Evolutionary conservation across 495 filamentous ascomycete species (phyloP).

Genomic region (Trichoderma gamsii): DNA sequence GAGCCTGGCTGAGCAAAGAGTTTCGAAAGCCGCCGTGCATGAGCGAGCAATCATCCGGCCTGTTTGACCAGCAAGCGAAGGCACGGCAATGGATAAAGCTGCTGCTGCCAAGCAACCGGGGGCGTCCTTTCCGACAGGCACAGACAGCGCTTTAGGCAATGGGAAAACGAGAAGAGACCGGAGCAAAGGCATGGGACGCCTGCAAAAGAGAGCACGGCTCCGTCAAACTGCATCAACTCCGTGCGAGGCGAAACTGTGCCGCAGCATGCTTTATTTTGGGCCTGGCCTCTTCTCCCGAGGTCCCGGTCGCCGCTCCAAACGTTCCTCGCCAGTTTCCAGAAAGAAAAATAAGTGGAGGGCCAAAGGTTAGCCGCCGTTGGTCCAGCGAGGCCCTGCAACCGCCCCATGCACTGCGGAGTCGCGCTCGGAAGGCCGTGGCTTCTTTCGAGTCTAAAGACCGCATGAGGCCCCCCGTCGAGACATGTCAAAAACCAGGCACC

Average conservation of each 20-base stretch:
- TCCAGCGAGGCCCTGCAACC: constrained; percentile 7
- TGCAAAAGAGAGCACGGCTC: not conserved
- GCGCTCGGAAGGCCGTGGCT: not conserved
- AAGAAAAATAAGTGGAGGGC: constrained; percentile 9
- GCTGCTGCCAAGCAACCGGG: not conserved
- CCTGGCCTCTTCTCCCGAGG: not conserved
- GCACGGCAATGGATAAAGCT: not conserved
- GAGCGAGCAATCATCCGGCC: not conserved
- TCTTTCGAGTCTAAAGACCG: not conserved
- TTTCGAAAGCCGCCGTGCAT: not conserved
- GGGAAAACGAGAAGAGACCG: not conserved
- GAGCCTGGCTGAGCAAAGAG: not conserved
- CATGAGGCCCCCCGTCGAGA: not conserved
- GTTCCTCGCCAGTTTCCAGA: constrained; percentile 8
- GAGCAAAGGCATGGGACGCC: not conserved
- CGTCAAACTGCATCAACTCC: constrained; percentile 6
- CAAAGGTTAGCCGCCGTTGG: constrained; percentile 5
- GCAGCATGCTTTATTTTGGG: not conserved
- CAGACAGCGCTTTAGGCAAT: not conserved
- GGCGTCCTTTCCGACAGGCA: not conserved
- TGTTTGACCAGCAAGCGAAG: not conserved
- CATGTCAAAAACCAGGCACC: not conserved
- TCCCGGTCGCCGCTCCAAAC: not conserved
- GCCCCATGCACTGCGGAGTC: not conserved
- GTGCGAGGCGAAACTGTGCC: not conserved